Evolutionary conservation across 495 filamentous ascomycete species (phyloP).

Genomic region (Penicillium lagena): DNA sequence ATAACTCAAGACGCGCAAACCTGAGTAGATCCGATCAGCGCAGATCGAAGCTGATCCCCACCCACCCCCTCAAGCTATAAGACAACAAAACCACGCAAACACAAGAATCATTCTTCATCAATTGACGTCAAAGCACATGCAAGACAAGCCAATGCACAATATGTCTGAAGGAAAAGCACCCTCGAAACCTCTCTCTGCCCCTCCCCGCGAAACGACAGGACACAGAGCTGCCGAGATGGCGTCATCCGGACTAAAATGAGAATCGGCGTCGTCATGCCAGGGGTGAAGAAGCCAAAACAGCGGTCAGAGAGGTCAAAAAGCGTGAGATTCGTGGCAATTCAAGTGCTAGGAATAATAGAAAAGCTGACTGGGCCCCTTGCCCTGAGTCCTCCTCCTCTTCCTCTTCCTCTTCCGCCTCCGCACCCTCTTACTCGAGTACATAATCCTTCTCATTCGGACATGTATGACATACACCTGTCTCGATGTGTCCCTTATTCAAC

Average conservation of each 20-base stretch:
- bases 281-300: neutral
- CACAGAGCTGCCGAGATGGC: conserved; percentile 16
- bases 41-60: no score
- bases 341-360: neutral
- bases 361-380: neutral
- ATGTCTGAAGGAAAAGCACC: no score
- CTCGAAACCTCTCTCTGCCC: conserved; percentile 9
- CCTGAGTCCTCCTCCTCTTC: neutral
- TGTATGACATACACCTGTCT: neutral
- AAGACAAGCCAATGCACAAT: no score
- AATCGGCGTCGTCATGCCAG: no score
- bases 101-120: no score
- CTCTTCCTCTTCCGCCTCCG: conserved; percentile 1
- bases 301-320: neutral
- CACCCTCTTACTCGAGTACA: neutral
- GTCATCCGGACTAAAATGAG: conserved; percentile 24
- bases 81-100: no score
- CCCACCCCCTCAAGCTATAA: no score
- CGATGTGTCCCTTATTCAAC: neutral
- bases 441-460: neutral
- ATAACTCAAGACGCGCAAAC: no score
- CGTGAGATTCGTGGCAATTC: neutral
- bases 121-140: no score
- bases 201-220: neutral
- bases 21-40: no score